phyloP scores from a whole-genome alignment of 1,139 yeast genomes.

The Geotrichum klebahnii region DNA sequence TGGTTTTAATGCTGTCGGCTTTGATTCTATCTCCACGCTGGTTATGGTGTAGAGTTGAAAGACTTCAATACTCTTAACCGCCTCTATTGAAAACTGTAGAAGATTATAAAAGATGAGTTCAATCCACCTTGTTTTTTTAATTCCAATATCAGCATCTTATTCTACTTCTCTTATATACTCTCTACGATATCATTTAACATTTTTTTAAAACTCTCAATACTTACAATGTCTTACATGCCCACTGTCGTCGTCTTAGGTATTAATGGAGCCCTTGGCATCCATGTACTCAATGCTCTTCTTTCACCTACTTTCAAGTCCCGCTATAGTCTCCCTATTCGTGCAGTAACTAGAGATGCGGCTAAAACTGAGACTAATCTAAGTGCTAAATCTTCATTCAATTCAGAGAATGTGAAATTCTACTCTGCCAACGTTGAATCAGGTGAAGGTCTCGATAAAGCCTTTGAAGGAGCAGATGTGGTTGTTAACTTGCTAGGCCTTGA shows the following conservation, averaged over 20 bases:
- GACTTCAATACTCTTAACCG: no score
- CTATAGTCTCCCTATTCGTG: constrained; percentile 49
- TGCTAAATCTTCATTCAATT: constrained; percentile 43
- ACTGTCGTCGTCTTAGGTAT: constrained; percentile 53
- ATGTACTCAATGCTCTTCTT: constrained; percentile 46
- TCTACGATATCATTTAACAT: no score
- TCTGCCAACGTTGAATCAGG: constrained; percentile 29
- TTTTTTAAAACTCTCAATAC: no score
- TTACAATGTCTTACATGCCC: no score
- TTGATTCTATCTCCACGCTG: no score
- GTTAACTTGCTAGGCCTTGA: constrained; percentile 44
- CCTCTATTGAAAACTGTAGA: no score
- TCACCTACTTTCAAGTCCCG: constrained; percentile 46
- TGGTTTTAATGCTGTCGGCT: no score
- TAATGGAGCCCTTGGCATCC: constrained; percentile 51
- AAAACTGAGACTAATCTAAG: constrained; percentile 39
- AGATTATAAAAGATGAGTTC: no score
- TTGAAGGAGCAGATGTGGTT: constrained; percentile 51
- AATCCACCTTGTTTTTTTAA: no score
- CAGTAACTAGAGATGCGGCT: constrained; percentile 47
- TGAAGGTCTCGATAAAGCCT: constrained; percentile 38
- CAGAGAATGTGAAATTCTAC: constrained; percentile 26
- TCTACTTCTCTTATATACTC: no score
- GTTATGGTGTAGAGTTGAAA: no score
- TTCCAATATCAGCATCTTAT: no score